These are phyloP conservation scores for Neurospora hispaniola DNA, from an alignment of 495 filamentous ascomycete species.

Conservation along the genomic window DNA sequence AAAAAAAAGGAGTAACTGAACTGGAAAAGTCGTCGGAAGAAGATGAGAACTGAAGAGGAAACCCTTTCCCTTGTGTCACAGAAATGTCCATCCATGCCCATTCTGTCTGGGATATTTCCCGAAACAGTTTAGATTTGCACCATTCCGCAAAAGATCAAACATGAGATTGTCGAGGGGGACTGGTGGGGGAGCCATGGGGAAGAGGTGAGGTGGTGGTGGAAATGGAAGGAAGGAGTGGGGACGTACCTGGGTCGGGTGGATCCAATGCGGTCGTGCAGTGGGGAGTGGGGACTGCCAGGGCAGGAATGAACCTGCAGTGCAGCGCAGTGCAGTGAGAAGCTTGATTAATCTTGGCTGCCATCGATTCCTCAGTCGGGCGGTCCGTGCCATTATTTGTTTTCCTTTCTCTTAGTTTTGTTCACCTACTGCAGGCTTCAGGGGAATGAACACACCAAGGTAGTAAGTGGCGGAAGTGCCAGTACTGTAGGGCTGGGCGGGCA, in stretches of 20 bases:
- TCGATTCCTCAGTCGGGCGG: too few species aligned
- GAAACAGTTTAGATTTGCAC: neutral
- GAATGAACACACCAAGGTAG: neutral
- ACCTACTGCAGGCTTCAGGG: neutral
- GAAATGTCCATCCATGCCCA: neutral
- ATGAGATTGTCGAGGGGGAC: neutral
- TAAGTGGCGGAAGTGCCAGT: too few species aligned
- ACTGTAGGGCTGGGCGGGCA: neutral
- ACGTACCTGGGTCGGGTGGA: neutral
- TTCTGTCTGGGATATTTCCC: neutral
- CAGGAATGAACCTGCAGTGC: neutral
- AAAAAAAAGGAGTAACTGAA: neutral
- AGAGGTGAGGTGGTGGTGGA: neutral
- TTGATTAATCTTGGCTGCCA: neutral
- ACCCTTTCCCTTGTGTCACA: neutral
- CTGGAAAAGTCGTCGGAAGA: neutral
- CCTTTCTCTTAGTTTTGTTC: neutral
- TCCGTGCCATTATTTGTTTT: neutral
- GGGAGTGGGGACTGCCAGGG: neutral
- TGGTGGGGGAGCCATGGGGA: neutral
- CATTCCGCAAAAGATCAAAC: neutral
- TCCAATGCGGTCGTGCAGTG: neutral
- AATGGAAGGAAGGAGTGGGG: neutral
- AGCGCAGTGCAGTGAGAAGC: neutral
- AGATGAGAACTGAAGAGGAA: neutral